Base-by-base conservation (phyloP, 1,284 basidiomycete species). In the Naganishia cerealis region DNA sequence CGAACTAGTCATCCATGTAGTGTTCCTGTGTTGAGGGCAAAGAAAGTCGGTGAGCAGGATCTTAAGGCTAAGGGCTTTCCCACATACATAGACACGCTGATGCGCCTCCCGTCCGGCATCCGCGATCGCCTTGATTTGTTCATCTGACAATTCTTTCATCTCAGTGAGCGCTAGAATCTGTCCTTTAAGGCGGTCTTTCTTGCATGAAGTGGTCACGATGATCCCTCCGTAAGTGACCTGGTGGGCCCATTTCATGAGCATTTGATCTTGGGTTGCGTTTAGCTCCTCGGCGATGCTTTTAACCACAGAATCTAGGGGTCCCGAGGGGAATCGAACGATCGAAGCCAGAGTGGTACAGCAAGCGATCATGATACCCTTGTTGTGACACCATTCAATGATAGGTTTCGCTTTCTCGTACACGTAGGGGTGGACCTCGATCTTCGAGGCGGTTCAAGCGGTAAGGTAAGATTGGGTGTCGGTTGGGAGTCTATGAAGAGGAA, bases 381-480 rank as follows among this genome's bases (percentile, higher is more conserved):
- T 77, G 8, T 81, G 80, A 46, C 83, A 83, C 67, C 82, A 87
- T 40, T 85, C 85, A 9, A 89, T 76, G 18, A 86, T 81, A 0
- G 84, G 82, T 63, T 85, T 84, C 71, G 88, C 82, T 72, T 88
- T 80, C 72, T 83, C 79, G 82, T 85, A 87, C 46, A 91, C 81
- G 78, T 92, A 90, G 7, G 91, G 90, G 76, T 94, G 90, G 68
- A 87, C 86, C 76, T 93, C 90, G 67, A 93, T 87, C 89, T 63
- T 18, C 16, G 8, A 36, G 9, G 29, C 29, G 29, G 29, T 33
- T 33, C 29, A 9, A 29, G 15, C 10, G 33, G 15, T 48, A 39
- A 36, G 26, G 15, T 26, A 24, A 18, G 16, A 9, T 38, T 13
- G 39, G 18, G 24, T 13, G 26, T 21, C 10, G 8, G 8, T 33